A percentile compares a stretch with the other conserved stretches of the same genome.
Conservation (phyloP, 23 red algal species). For the Gracilaria vermiculophylla region DNA sequence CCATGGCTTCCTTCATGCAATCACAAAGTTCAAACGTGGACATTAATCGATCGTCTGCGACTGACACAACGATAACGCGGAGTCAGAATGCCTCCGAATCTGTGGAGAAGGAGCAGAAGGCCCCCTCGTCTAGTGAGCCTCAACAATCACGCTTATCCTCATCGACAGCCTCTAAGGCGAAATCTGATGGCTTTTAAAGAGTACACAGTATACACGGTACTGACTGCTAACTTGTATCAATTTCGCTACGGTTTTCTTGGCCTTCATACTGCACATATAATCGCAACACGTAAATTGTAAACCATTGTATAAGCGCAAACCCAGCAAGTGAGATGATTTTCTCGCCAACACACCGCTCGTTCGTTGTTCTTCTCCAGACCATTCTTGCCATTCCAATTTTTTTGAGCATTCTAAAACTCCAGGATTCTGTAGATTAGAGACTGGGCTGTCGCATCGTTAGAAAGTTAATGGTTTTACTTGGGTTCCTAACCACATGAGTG, state of each 20-base stretch:
- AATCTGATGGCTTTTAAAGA: background rate
- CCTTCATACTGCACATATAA: background rate
- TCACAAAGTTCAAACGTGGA: background rate
- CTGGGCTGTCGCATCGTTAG: no score
- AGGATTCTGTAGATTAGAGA: no score
- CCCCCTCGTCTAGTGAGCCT: background rate
- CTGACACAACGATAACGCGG: background rate
- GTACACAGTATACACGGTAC: background rate
- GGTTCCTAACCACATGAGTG: no score
- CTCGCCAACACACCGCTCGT: no score
- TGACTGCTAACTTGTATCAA: conserved; percentile 15
- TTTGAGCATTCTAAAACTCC: no score
- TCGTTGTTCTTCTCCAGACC: no score
- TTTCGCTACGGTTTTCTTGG: background rate
- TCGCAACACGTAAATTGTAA: background rate
- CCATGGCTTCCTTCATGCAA: conserved; percentile 12
- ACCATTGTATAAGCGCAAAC: background rate
- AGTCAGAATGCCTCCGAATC: background rate
- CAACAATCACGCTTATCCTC: background rate
- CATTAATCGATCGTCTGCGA: background rate
- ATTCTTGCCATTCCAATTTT: no score
- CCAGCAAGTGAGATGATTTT: background rate
- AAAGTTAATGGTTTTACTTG: no score
- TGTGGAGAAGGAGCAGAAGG: background rate
- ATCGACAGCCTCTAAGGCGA: background rate